Percentiles rank a stretch among this genome's conserved stretches.
These are phyloP conservation scores for Sclerotinia trifoliorum DNA, from an alignment of 2,329 filamentous ascomycete species.

Conservation along the genomic window DNA sequence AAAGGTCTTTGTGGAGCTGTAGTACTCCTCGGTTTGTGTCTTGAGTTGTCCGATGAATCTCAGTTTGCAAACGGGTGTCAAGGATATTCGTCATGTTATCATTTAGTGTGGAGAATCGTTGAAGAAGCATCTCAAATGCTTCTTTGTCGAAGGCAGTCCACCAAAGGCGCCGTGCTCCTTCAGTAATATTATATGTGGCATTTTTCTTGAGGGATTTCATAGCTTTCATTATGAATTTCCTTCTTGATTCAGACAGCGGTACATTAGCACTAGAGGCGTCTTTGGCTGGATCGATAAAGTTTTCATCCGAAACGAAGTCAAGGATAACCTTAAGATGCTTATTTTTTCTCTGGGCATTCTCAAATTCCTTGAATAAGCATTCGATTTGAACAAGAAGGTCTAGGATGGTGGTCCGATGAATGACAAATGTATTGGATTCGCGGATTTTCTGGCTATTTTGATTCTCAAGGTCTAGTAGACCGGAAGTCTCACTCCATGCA, in stretches of 20 bases:
- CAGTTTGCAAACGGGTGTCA: conserved; percentile 48
- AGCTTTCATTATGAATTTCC: conserved; percentile 47
- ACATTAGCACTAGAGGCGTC: conserved; percentile 48
- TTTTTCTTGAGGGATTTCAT: conserved; percentile 44
- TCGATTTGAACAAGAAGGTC: conserved; percentile 50
- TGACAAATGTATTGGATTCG: conserved; percentile 49
- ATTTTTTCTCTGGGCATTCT: conserved; percentile 45
- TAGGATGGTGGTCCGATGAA: conserved; percentile 51
- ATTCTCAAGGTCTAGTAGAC: conserved; percentile 46
- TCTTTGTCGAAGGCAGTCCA: conserved; percentile 50
- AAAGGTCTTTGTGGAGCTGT: conserved; percentile 48
- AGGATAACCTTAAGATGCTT: conserved; percentile 41
- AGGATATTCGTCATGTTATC: conserved; percentile 51
- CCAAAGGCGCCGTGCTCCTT: conserved; percentile 38
- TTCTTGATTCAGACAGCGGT: conserved; percentile 45
- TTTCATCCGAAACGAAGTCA: conserved; percentile 38
- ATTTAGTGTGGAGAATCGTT: conserved; percentile 47
- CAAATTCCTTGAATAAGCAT: conserved; percentile 49
- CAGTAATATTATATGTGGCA: conserved; percentile 38
- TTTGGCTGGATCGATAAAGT: conserved; percentile 42
- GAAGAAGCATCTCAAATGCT: conserved; percentile 47
- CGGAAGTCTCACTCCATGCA: conserved; percentile 51
- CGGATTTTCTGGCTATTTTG: conserved; percentile 45
- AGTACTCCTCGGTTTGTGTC: conserved; percentile 50
- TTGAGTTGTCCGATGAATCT: conserved; percentile 49